Percentiles rank a stretch among this genome's conserved stretches.
Conservation (phyloP, 2,329 filamentous ascomycete genomes). For the Fusarium vanettenii region DNA sequence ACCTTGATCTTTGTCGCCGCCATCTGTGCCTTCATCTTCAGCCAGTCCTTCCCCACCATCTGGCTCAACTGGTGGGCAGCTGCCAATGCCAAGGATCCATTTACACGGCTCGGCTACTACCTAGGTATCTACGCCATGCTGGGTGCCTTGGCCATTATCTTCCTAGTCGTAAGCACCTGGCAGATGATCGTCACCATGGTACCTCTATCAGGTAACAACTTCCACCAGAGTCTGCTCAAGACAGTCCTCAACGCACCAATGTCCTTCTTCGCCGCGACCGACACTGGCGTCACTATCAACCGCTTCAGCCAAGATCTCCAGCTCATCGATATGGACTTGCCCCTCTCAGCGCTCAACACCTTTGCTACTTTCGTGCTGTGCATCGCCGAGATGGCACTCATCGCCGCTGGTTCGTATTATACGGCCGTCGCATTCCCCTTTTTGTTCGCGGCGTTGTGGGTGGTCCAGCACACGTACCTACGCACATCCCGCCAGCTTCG, state of each 20-base stretch:
- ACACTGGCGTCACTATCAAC: constrained; percentile 51
- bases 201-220: constrained; percentile 32
- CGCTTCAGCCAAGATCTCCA: constrained; percentile 55
- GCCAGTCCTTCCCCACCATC: constrained; percentile 41
- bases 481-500: constrained; percentile 64
- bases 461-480: constrained; percentile 48
- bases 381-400: constrained; percentile 36
- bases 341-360: constrained; percentile 39
- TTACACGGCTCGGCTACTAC: constrained; percentile 34
- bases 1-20: constrained; percentile 31
- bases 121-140: constrained; percentile 40
- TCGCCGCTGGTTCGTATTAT: constrained; percentile 31
- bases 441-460: constrained; percentile 19
- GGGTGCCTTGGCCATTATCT: constrained; percentile 25
- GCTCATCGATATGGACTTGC: constrained; percentile 52
- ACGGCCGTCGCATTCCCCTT: constrained; percentile 32
- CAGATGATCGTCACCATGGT: constrained; percentile 44
- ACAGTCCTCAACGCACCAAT: constrained; percentile 46
- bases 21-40: constrained; percentile 42
- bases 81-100: constrained; percentile 30
- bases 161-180: constrained; percentile 36
- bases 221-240: constrained; percentile 35
- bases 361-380: constrained; percentile 36
- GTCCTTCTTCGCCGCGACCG: constrained; percentile 49
- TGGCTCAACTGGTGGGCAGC: constrained; percentile 44